A percentile compares a stretch with the other conserved stretches of the same genome.
Evolutionary conservation across 306 rosid species (phyloP).

Genomic region (Casuarina glauca): DNA sequence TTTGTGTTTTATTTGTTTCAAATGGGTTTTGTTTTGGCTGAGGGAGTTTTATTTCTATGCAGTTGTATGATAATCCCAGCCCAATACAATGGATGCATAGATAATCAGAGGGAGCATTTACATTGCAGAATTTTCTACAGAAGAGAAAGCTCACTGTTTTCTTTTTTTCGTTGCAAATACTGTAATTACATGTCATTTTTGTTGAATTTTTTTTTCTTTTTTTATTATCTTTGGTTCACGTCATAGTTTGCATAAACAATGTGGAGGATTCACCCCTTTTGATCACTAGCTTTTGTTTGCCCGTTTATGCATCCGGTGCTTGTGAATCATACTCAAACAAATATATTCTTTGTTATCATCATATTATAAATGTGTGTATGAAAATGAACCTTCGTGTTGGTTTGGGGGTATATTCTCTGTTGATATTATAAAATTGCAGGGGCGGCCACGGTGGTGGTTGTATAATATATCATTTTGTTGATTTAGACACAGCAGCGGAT

Average conservation of each 20-base stretch:
- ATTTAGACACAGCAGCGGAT: conserved; percentile 13
- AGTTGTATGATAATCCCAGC: conserved; percentile 58
- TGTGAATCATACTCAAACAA: conserved; percentile 33
- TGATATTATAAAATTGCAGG: neutral
- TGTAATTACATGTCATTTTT: conserved; percentile 65
- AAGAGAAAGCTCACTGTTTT: neutral
- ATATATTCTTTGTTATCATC: too few species aligned
- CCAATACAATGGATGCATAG: conserved; percentile 48
- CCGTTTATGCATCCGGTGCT: conserved; percentile 13
- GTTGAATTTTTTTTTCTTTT: conserved; percentile 36
- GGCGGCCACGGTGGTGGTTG: neutral
- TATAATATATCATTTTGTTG: neutral
- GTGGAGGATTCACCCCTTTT: neutral
- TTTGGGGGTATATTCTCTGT: neutral
- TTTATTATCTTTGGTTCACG: conserved; percentile 43
- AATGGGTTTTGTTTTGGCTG: conserved; percentile 17
- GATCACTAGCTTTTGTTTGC: conserved; percentile 8
- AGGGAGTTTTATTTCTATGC: conserved; percentile 32
- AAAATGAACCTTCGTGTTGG: neutral
- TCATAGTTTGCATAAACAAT: conserved; percentile 22
- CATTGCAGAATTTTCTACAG: conserved; percentile 30
- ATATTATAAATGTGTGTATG: neutral
- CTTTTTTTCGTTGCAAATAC: conserved; percentile 55
- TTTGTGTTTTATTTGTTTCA: conserved; percentile 13
- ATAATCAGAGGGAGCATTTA: conserved; percentile 43